Evolutionary conservation across 305 asterid genomes (phyloP), one percentile per base, ranked within the genome.

Genomic region (Euphrasia arctica): DNA sequence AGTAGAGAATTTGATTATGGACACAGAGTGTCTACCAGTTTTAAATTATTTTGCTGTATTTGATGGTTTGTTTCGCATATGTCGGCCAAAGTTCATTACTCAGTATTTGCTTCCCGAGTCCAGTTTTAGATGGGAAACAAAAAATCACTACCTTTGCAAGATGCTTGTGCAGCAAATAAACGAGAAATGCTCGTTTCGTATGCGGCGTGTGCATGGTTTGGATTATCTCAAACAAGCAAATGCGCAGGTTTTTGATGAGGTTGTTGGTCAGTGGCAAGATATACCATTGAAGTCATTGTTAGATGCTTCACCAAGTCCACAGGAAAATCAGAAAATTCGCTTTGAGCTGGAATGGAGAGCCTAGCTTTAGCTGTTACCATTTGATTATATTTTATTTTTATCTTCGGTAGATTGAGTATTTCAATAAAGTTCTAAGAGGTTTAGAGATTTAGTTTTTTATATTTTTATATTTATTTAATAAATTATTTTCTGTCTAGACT

Each of bases 21-120:
- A 48, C 22, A 11, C 7, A 2, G 3, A 6, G 22, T 2, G 42
- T 10, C 1, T 63, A 48, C 14, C 25, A 9, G 14, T 39, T 0
- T 29, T 29, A 9, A 14, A 5, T 7, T 54, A 51, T 34, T 47
- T 4, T 27, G 29, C 28, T 14, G 34, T 70, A 65, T 32, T 70
- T 48, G 42, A 11, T 13, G 54, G 34, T 31, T 13, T 70, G 5
- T 70, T 70, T 43, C 48, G 9, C 64, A 47, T 45, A 27, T 75
- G 68, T 54, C 71, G 22, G 12, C 78, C 78, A 1, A 69, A 59
- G 41, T 12, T 58, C 57, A 36, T 68, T 9, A 58, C 58, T 52
- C 59, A 42, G 4, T 4, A 18, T 34, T 41, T 15, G 50, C 3
- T 12, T 13, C 60, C 56, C 27, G 39, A 25, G 4, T 29, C 10